Conservation (phyloP, 2,329 filamentous ascomycete species). For the Magnaporthiopsis incrustans region DNA sequence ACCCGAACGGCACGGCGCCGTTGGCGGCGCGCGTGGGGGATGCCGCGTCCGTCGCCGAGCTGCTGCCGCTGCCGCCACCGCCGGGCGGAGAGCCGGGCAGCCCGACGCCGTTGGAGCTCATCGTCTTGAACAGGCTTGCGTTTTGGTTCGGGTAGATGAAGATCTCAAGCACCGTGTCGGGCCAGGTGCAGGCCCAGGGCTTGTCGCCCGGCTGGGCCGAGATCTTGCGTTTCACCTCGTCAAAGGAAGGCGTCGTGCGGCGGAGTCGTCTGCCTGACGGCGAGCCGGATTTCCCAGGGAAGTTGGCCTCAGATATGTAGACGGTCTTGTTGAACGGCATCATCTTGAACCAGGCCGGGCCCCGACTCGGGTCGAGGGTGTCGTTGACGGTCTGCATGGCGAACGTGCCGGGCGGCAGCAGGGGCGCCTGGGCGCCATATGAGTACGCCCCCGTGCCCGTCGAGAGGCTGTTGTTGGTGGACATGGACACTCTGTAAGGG, state of each 20-base stretch:
- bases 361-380: slow-evolving; percentile 35
- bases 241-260: slow-evolving; percentile 7
- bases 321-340: slow-evolving; percentile 49
- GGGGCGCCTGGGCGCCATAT: slow-evolving; percentile 48
- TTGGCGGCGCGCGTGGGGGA: background rate
- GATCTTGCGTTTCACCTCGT: slow-evolving; percentile 29
- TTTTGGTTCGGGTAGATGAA: slow-evolving; percentile 50
- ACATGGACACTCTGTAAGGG: slow-evolving; percentile 6
- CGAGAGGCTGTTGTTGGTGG: slow-evolving; percentile 25
- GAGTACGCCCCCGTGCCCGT: slow-evolving; percentile 30
- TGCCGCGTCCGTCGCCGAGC: background rate
- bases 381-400: slow-evolving; percentile 43
- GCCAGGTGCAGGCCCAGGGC: slow-evolving; percentile 53
- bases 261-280: background rate
- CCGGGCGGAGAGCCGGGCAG: background rate
- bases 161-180: slow-evolving; percentile 44
- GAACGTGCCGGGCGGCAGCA: slow-evolving; percentile 26
- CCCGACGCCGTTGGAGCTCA: slow-evolving; percentile 2
- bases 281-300: slow-evolving; percentile 6
- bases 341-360: slow-evolving; percentile 45
- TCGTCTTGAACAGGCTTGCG: slow-evolving; percentile 25
- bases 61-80: slow-evolving; percentile 3
- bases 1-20: background rate
- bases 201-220: slow-evolving; percentile 38
- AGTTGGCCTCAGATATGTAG: slow-evolving; percentile 34